These are phyloP conservation scores for Bruguiera hainesii DNA, from an alignment of 441 rosid species.

Conservation along the genomic window DNA sequence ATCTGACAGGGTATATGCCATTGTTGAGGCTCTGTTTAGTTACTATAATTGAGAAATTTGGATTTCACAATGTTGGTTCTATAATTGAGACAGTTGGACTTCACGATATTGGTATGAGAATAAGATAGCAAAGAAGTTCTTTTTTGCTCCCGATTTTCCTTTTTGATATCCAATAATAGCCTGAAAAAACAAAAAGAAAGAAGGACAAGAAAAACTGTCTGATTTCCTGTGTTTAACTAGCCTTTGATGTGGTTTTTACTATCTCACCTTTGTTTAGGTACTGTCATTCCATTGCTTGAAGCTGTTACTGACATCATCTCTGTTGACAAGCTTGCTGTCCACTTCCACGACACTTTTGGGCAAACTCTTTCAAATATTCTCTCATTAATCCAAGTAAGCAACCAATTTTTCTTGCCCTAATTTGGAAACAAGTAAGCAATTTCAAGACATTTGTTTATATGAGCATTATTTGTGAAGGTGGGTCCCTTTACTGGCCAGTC, in stretches of 20 bases:
- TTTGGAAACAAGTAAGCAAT: background rate
- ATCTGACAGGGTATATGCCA: no score
- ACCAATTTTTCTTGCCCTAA: background rate
- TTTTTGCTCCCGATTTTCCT: no score
- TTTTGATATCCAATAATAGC: no score
- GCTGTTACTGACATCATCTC: slow-evolving; percentile 83
- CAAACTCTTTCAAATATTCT: slow-evolving; percentile 89
- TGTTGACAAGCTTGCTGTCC: slow-evolving; percentile 75
- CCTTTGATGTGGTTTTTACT: background rate
- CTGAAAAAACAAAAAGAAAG: no score
- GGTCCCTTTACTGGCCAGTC: no score
- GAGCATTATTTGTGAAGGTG: no score
- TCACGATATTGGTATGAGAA: no score
- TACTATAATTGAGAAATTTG: no score
- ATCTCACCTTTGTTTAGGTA: slow-evolving; percentile 41
- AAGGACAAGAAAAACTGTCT: background rate
- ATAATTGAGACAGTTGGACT: no score
- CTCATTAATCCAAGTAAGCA: slow-evolving; percentile 73
- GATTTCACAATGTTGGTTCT: no score
- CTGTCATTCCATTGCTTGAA: slow-evolving; percentile 81
- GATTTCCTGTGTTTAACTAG: background rate
- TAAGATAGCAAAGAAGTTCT: no score
- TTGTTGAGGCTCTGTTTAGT: no score
- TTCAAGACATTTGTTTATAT: background rate
- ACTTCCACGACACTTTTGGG: slow-evolving; percentile 97